These are phyloP conservation scores for Coemansia furcata DNA, from an alignment of 192 early-diverging fungal genomes.

Conservation along the genomic window DNA sequence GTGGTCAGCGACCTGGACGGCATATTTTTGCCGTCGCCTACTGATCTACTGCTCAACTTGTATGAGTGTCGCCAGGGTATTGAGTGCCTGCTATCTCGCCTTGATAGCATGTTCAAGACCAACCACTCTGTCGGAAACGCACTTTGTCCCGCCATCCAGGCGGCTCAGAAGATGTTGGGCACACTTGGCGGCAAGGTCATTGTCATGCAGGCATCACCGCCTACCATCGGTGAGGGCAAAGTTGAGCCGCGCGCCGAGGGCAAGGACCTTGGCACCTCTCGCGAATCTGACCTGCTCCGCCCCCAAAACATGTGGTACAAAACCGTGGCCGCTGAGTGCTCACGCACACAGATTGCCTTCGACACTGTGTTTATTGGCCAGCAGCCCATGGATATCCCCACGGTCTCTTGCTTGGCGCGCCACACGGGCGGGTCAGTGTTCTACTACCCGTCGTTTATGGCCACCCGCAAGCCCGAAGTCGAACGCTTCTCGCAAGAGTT, in stretches of 20 bases:
- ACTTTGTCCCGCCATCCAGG: constrained; percentile 78
- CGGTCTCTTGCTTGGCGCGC: constrained; percentile 59
- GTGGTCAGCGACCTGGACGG: constrained; percentile 92
- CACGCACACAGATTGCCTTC: constrained; percentile 80
- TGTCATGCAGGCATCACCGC: constrained; percentile 75
- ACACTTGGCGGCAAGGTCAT: constrained; percentile 90
- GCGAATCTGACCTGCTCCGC: constrained; percentile 82
- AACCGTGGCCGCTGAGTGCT: constrained; percentile 86
- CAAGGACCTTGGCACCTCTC: constrained; percentile 84
- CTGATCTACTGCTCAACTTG: constrained; percentile 86
- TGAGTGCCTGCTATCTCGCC: constrained; percentile 67
- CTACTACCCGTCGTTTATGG: constrained; percentile 89
- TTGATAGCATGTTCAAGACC: constrained; percentile 83
- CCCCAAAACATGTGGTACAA: constrained; percentile 90
- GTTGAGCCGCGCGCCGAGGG: constrained; percentile 84
- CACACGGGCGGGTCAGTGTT: constrained; percentile 88
- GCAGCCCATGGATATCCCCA: constrained; percentile 86
- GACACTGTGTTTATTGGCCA: constrained; percentile 86
- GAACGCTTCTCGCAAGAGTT: constrained; percentile 82
- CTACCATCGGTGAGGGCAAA: constrained; percentile 75
- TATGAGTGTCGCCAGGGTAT: constrained; percentile 75
- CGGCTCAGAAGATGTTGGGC: constrained; percentile 78
- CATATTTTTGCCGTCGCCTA: constrained; percentile 82
- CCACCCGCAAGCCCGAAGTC: constrained; percentile 76
- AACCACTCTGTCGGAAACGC: constrained; percentile 78